phyloP scores from a whole-genome alignment of 1,284 basidiomycete species.

The Melampsora americana region DNA sequence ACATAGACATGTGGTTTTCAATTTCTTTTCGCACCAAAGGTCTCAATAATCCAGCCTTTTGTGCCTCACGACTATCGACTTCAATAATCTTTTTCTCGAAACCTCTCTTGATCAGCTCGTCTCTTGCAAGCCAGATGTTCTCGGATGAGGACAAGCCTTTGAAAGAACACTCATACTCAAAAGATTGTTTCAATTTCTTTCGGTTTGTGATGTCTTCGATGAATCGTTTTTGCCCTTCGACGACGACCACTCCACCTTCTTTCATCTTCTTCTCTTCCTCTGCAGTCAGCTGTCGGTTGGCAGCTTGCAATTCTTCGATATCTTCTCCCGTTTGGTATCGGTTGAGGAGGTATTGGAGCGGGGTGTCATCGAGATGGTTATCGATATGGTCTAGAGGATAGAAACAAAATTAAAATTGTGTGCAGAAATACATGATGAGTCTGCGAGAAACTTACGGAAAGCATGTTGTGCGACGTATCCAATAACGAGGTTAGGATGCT shows the following conservation, averaged over 20 bases:
- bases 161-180: constrained; percentile 85
- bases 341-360: constrained; percentile 97
- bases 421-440: neutral
- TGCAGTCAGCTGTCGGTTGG: constrained; percentile 76
- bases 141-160: constrained; percentile 86
- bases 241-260: constrained; percentile 77
- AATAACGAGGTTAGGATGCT: constrained; percentile 98
- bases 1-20: constrained; percentile 95
- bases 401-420: neutral
- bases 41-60: constrained; percentile 89
- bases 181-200: constrained; percentile 99
- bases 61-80: constrained; percentile 94
- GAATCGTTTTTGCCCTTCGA: constrained; percentile 88
- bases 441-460: constrained; percentile 66
- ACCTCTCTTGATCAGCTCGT: constrained; percentile 92
- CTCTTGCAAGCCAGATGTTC: constrained; percentile 94
- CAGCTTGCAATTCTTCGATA: constrained; percentile 92
- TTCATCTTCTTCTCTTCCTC: constrained; percentile 95
- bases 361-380: constrained; percentile 94
- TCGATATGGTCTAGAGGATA: constrained; percentile 68
- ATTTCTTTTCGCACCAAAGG: constrained; percentile 96
- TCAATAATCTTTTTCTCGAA: constrained; percentile 89
- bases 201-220: constrained; percentile 87
- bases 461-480: constrained; percentile 98
- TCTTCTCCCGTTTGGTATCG: constrained; percentile 99